A percentile compares a stretch with the other conserved stretches of the same genome.
Evolutionary conservation across 2,329 filamentous ascomycete genomes (phyloP).

Genomic region (Colletotrichum sp.): DNA sequence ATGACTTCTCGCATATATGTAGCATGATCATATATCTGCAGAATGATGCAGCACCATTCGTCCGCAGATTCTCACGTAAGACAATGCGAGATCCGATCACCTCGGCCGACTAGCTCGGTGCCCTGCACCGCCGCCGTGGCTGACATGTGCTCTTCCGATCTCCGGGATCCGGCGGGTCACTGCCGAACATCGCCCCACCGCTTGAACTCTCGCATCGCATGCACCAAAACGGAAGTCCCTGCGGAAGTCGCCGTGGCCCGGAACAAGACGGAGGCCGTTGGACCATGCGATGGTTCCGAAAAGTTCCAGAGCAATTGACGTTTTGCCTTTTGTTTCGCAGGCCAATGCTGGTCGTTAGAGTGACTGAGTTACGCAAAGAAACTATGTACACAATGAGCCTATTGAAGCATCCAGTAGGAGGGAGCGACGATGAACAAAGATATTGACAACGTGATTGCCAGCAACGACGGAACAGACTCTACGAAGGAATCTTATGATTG

Average conservation of each 20-base stretch:
- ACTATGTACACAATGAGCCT: background rate
- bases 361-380: background rate
- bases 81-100: background rate
- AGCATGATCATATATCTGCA: background rate
- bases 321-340: background rate
- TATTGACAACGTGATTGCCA: background rate
- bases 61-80: background rate
- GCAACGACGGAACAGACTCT: background rate
- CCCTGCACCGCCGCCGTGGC: background rate
- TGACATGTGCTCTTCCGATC: background rate
- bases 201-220: background rate
- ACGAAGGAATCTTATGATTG: too few species aligned
- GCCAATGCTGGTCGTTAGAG: background rate
- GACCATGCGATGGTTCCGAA: background rate
- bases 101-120: background rate
- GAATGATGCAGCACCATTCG: background rate
- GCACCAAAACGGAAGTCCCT: background rate
- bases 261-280: background rate
- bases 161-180: background rate
- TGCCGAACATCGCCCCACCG: background rate
- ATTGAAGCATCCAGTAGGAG: background rate
- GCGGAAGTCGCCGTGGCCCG: background rate
- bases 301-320: background rate
- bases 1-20: background rate
- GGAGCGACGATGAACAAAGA: background rate